Conservation (phyloP, 495 filamentous ascomycete species). For the Xylaria scruposa region DNA sequence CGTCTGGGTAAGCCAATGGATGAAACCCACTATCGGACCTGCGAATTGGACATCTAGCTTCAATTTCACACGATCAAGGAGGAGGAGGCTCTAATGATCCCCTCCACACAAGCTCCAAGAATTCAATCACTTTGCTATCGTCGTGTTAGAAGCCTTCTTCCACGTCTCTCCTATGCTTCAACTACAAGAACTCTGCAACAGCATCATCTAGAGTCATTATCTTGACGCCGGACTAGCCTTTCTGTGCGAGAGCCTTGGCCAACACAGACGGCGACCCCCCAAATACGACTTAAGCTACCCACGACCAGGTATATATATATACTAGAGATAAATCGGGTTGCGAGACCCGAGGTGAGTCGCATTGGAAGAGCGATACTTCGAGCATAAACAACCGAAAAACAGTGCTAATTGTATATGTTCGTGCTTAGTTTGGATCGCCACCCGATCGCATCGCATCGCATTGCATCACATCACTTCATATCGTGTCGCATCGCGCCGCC, state of each 20-base stretch:
- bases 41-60: conserved; percentile 31
- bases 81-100: background rate
- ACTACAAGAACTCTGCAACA: conserved; percentile 16
- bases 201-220: background rate
- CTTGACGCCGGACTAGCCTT: conserved; percentile 2
- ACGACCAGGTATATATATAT: background rate
- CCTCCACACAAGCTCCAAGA: background rate
- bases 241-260: conserved; percentile 9
- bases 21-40: conserved; percentile 20
- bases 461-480: background rate
- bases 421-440: conserved; percentile 22
- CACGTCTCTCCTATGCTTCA: background rate
- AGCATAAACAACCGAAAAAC: background rate
- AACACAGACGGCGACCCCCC: background rate
- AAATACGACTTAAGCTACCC: background rate
- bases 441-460: conserved; percentile 7
- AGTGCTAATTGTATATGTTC: conserved; percentile 23
- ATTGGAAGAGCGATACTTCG: background rate
- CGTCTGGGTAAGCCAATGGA: conserved; percentile 17
- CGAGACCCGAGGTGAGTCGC: background rate
- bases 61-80: conserved; percentile 16
- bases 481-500: conserved; percentile 9
- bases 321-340: background rate
- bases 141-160: background rate
- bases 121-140: background rate